Base-by-base conservation (phyloP, 2,329 filamentous ascomycete genomes). In the Beauveria pseudobassiana region DNA sequence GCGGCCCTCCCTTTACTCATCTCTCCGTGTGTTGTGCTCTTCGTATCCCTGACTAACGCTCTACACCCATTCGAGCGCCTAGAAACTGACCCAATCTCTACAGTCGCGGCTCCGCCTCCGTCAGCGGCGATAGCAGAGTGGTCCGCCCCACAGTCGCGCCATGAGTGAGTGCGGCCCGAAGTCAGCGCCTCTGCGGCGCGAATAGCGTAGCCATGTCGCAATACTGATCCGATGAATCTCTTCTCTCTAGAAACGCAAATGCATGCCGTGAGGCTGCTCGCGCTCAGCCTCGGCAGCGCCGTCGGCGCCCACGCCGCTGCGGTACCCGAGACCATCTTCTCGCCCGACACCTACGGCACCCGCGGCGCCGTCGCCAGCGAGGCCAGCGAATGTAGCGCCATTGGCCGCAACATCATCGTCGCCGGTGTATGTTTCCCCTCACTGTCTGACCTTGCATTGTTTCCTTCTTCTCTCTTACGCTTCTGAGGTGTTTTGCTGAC, bases 341-440 rank as follows among this genome's bases (percentile, higher is more conserved):
- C 63, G 6, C 66, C 65, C 30, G 52, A 61, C 1, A 5, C 54
- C 5, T 59, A 28, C 30, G 69, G 69, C n/a, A 67, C 63, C 14
- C 67, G 65, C 22, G 89, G 89, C 26, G 89, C 87, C 40, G 86
- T 91, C 22, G 87, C 89, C 14, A 88, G 86, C 59, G 88, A 92
- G 72, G 86, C 81, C 67, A 73, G 77, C 3, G 81, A 89, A 65
- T 93, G 89, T 70, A 91, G 87, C 64, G 71, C 79, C 38, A 87
- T 91, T 67, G 89, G 89, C 2, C 81, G 83, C 28, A 80, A 88
- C 49, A 77, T 90, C 20, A 73, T 91, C 30, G 72, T 75, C 22
- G 71, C 73, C 20, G 82, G 82, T 3, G 82, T 82, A 71, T 50
- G 78, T 73, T 14, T 38, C 5, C 34, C 34, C 3, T 14, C 12